These are phyloP conservation scores for Cyberlindnera suaveolens DNA, from an alignment of 805 yeast species.

Conservation along the genomic window DNA sequence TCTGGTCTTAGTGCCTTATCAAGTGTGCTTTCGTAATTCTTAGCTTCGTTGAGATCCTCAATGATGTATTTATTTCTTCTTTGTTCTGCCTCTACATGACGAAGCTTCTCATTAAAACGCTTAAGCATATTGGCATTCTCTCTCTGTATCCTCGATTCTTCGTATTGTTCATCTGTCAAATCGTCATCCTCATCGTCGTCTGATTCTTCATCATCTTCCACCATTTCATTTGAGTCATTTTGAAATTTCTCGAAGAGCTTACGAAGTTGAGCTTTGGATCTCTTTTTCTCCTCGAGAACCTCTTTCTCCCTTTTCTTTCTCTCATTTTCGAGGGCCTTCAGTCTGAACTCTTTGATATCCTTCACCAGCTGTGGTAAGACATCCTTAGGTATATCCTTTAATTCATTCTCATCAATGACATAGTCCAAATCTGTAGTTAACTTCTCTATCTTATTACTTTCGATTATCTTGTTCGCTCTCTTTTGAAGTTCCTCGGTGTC, in stretches of 20 bases:
- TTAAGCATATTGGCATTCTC: constrained; percentile 15
- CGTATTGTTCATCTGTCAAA: constrained; percentile 29
- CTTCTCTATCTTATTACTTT: constrained; percentile 2
- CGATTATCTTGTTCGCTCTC: background rate
- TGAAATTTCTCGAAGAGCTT: constrained; percentile 36
- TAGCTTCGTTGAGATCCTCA: constrained; percentile 19
- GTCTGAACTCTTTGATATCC: constrained; percentile 50
- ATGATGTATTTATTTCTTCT: constrained; percentile 14
- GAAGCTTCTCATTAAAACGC: constrained; percentile 16
- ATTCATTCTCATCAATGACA: constrained; percentile 49
- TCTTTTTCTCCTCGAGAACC: constrained; percentile 39
- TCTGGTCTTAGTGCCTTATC: constrained; percentile 26
- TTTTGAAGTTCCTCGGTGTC: background rate
- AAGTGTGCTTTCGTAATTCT: constrained; percentile 32
- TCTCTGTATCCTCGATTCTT: constrained; percentile 23
- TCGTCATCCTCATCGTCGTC: constrained; percentile 22
- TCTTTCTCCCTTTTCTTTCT: constrained; percentile 44
- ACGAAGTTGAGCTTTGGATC: constrained; percentile 42
- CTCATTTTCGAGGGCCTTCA: constrained; percentile 47
- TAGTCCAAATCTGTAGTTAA: constrained; percentile 26
- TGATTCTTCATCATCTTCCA: constrained; percentile 19
- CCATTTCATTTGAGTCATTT: constrained; percentile 17
- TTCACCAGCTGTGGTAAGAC: constrained; percentile 45
- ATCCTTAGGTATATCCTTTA: constrained; percentile 50
- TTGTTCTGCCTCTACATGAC: constrained; percentile 10